phyloP scores from a whole-genome alignment of 2,329 filamentous ascomycete species.

The Diaporthe helianthi region DNA sequence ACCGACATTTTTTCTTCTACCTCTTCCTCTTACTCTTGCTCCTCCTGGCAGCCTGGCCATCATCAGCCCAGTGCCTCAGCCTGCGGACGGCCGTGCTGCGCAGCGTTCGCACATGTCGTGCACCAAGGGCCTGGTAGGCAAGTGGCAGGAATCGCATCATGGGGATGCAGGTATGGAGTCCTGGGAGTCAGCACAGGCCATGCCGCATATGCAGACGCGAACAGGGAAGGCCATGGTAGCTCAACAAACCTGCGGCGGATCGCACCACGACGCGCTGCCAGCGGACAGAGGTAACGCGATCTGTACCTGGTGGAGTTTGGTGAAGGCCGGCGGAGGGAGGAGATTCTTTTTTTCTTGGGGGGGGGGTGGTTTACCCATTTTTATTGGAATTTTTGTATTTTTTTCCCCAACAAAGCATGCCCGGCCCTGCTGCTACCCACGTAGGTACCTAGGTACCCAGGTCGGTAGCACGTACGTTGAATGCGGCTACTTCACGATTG shows the following conservation, averaged over 20 bases:
- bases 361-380: too few relatives aligned
- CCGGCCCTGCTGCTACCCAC: too few relatives aligned
- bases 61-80: conserved; percentile 18
- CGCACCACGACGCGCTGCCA: conserved; percentile 23
- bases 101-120: background rate
- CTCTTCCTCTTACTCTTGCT: background rate
- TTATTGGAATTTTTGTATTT: conserved; percentile 23
- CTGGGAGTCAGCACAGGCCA: background rate
- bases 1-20: conserved; percentile 25
- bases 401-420: conserved; percentile 25
- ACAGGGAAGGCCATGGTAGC: background rate
- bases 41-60: too few relatives aligned
- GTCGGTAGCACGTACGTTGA: too few relatives aligned
- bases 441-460: too few relatives aligned
- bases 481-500: background rate
- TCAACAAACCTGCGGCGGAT: conserved; percentile 11
- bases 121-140: background rate
- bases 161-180: background rate
- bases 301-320: conserved; percentile 13
- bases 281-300: conserved; percentile 25
- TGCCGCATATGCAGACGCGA: conserved; percentile 6
- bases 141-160: background rate
- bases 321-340: background rate
- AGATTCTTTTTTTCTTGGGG: too few relatives aligned
- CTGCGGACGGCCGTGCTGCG: conserved; percentile 1